Evolutionary conservation across 73 alveolate genomes (phyloP), one percentile per base, ranked within the genome.

Genomic region (Tetrahymena thermophila): DNA sequence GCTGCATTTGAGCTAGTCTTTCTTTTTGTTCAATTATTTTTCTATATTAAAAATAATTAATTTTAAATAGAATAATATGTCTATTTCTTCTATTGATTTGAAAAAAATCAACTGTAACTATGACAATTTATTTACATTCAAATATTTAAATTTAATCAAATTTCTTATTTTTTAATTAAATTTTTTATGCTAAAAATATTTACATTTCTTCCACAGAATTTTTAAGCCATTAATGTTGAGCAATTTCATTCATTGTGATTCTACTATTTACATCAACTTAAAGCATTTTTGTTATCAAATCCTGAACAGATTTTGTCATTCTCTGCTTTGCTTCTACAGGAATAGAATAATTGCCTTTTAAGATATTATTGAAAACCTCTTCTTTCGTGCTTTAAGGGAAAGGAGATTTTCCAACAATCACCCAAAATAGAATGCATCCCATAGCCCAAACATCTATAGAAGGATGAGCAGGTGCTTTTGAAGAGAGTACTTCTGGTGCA

Each of bases 331-430:
- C 94, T 38, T 85, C 56, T n/a, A 35, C 23, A 31, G 56, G 83
- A 85, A 85, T 85, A 8, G 56, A 38, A 23, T 35, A 85, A 38
- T 85, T 42, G 3, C 83, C 94, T 85, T 85, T 85, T 85, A 85
- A 35, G 17, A 85, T 85, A 23, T 85, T 23, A 21, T 34, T 35
- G 56, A 85, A 85, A 1, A 85, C 58, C 17, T 85, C 94, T 34
- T 38, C 56, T 85, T 85, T 85, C 9, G 94, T 85, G 34, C 15
- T 85, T 85, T 42, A 15, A 19, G 56, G 35, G 37, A 85, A 85
- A n/a, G 94, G 94, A 10, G 94, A 85, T n/a, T 85, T n/a, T 85
- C 94, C 94, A 28, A 38, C 35, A n/a, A 85, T 38, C 94, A 85
- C 34, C 94, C 94, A 85, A 85, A 38, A 85, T 25, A 85, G 71